A percentile compares a stretch with the other conserved stretches of the same genome.
phyloP scores from a whole-genome alignment of 2,329 filamentous ascomycete genomes.

The Microcyclosporella mali region DNA sequence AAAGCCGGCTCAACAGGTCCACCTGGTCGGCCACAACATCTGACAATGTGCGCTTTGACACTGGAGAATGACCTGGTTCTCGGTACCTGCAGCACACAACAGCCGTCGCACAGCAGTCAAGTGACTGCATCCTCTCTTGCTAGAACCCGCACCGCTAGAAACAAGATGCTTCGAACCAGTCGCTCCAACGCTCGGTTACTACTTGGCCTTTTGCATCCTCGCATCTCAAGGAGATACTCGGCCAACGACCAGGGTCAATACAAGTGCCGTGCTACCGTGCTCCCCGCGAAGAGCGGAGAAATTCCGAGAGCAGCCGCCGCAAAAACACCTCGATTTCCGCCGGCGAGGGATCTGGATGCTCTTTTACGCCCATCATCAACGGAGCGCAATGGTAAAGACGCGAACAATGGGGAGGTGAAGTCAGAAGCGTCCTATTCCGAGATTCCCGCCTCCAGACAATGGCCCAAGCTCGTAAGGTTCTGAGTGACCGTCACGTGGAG shows the following conservation, averaged over 20 bases:
- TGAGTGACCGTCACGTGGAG: neutral
- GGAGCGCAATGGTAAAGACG: no score
- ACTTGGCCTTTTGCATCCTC: no score
- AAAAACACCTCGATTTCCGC: no score
- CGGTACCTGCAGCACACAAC: constrained; percentile 10
- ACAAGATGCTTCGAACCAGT: constrained; percentile 10
- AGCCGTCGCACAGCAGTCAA: constrained; percentile 17
- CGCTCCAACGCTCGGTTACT: no score
- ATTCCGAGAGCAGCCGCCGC: no score
- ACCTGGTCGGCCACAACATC: constrained; percentile 16
- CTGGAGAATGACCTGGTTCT: constrained; percentile 17
- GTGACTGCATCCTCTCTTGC: constrained; percentile 4
- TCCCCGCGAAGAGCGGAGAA: no score
- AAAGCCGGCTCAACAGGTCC: constrained; percentile 5
- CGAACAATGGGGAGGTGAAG: no score
- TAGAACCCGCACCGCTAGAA: constrained; percentile 15
- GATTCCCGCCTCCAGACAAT: neutral
- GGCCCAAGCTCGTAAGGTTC: constrained; percentile 16
- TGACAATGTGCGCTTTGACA: neutral
- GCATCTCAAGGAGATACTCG: constrained; percentile 5
- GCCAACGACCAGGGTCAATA: no score
- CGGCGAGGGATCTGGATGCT: no score
- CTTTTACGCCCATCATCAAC: no score
- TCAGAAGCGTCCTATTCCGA: no score
- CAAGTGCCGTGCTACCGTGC: no score